Percentiles rank a stretch among this genome's conserved stretches.
These are phyloP conservation scores for Oxyria digyna DNA, from an alignment of 148 eudicot genomes.

Conservation along the genomic window DNA sequence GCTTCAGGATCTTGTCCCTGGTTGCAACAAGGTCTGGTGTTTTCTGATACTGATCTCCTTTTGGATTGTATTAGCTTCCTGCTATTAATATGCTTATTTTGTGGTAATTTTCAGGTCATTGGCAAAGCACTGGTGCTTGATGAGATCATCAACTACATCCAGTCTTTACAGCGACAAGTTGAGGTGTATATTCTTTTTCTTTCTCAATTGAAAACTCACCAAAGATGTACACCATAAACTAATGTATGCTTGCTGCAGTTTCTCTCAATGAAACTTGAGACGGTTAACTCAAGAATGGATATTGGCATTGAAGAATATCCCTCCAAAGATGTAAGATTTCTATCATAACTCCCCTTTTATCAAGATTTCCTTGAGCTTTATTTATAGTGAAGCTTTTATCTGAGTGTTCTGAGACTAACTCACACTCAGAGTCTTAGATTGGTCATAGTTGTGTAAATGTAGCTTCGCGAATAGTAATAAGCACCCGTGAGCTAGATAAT, in stretches of 20 bases:
- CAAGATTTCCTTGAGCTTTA: not conserved
- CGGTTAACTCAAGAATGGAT: slow-evolving; percentile 39
- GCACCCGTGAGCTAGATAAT: not conserved
- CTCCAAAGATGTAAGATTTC: slow-evolving; percentile 38
- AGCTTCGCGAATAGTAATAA: not conserved
- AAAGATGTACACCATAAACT: not conserved
- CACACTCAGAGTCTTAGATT: not conserved
- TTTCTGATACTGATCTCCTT: not conserved
- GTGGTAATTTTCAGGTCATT: slow-evolving; percentile 35
- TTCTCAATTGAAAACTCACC: not conserved
- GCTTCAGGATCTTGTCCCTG: slow-evolving; percentile 58
- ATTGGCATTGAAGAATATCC: slow-evolving; percentile 37
- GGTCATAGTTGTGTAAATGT: not conserved
- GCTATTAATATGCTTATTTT: not conserved
- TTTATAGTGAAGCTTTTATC: not conserved
- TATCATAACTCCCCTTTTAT: not conserved
- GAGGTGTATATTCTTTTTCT: slow-evolving; percentile 28
- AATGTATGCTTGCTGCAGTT: slow-evolving; percentile 26
- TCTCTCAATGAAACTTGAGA: slow-evolving; percentile 63
- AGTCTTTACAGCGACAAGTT: slow-evolving; percentile 61
- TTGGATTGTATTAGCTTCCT: not conserved
- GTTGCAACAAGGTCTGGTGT: slow-evolving; percentile 37
- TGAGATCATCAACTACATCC: slow-evolving; percentile 64
- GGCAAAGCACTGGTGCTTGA: slow-evolving; percentile 69
- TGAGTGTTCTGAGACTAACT: not conserved